A percentile compares a stretch with the other conserved stretches of the same genome.
Evolutionary conservation across 306 rosid species (phyloP).

Genomic region (Lupinus albus): DNA sequence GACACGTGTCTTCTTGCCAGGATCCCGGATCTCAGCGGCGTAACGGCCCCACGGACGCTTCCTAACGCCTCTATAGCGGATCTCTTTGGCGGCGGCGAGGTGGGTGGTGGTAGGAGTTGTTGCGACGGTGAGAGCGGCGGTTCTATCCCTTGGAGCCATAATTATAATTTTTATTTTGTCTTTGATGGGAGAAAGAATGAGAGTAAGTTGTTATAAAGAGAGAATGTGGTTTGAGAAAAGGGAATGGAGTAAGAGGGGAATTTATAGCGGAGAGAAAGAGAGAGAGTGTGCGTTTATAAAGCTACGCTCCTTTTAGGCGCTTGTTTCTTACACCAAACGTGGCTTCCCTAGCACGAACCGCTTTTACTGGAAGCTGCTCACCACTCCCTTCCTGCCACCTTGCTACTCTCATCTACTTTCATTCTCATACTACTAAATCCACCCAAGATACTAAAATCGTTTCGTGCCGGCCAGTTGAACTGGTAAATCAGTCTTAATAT

Average conservation of each 20-base stretch:
- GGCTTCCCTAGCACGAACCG: slow-evolving; percentile 59
- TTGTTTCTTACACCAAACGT: slow-evolving; percentile 46
- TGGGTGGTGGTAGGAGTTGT: background rate
- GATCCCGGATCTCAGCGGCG: slow-evolving; percentile 96
- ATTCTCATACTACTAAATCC: too few species aligned
- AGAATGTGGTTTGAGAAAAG: slow-evolving; percentile 35
- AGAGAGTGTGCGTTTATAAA: slow-evolving; percentile 42
- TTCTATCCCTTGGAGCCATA: slow-evolving; percentile 63
- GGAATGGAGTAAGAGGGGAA: background rate
- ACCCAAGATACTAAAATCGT: too few species aligned
- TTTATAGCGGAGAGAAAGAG: slow-evolving; percentile 48
- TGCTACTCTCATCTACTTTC: background rate
- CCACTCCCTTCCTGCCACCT: slow-evolving; percentile 47
- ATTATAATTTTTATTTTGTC: too few species aligned
- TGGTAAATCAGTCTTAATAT: too few species aligned
- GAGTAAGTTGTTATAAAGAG: background rate
- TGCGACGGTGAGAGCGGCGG: slow-evolving; percentile 25
- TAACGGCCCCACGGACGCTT: slow-evolving; percentile 94
- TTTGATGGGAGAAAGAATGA: background rate
- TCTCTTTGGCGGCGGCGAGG: slow-evolving; percentile 53
- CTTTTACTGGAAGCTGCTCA: slow-evolving; percentile 35
- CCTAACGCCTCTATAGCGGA: slow-evolving; percentile 75
- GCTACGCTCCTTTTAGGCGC: slow-evolving; percentile 70
- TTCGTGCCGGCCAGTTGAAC: too few species aligned
- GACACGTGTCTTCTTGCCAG: slow-evolving; percentile 78